phyloP scores from a whole-genome alignment of 2,329 filamentous ascomycete species.

The Botrytis galanthina region DNA sequence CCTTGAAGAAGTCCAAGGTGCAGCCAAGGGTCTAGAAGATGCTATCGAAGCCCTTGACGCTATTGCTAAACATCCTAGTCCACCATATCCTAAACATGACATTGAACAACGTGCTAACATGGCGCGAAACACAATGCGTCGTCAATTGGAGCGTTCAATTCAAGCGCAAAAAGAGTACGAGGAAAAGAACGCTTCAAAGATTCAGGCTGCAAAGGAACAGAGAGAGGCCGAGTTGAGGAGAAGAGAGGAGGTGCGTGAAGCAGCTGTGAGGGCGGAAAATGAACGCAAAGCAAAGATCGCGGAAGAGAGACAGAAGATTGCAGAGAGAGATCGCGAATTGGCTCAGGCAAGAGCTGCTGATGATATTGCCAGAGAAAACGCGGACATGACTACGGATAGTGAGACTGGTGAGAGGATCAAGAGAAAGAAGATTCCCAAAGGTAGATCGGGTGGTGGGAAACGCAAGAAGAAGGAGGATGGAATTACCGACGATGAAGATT shows the following conservation, averaged over 20 bases:
- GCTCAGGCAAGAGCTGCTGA: slow-evolving; percentile 71
- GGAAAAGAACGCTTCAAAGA: slow-evolving; percentile 84
- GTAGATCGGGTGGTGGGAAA: slow-evolving; percentile 42
- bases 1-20: slow-evolving; percentile 75
- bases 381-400: slow-evolving; percentile 76
- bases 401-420: slow-evolving; percentile 81
- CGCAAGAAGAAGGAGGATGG: slow-evolving; percentile 43
- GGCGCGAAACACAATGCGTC: slow-evolving; percentile 91
- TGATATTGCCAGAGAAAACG: slow-evolving; percentile 64
- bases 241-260: slow-evolving; percentile 73
- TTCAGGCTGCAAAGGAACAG: slow-evolving; percentile 74
- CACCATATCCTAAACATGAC: slow-evolving; percentile 87
- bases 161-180: slow-evolving; percentile 88
- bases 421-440: slow-evolving; percentile 63
- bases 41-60: slow-evolving; percentile 73
- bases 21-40: slow-evolving; percentile 75
- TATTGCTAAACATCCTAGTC: slow-evolving; percentile 59
- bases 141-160: slow-evolving; percentile 82
- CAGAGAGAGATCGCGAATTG: slow-evolving; percentile 69
- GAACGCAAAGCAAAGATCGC: slow-evolving; percentile 77
- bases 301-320: slow-evolving; percentile 81
- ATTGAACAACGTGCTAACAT: slow-evolving; percentile 96
- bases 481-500: slow-evolving; percentile 38
- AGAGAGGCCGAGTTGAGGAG: slow-evolving; percentile 77
- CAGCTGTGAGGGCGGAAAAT: slow-evolving; percentile 64